These are phyloP conservation scores for Saccharomyces eubayanus DNA, from an alignment of 805 yeast genomes.

Conservation along the genomic window DNA sequence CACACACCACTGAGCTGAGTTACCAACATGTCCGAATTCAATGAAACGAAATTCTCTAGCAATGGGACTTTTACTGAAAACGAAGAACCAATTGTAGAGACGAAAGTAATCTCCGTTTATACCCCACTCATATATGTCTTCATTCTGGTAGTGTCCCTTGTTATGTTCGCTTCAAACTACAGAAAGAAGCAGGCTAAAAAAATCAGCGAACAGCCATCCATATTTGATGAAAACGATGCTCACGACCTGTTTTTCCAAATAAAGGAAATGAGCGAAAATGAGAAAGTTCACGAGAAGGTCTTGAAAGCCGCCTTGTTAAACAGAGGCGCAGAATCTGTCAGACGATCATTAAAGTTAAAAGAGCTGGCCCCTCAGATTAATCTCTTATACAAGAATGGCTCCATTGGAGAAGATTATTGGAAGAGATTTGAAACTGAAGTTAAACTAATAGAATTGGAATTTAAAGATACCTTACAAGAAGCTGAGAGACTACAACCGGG, in stretches of 20 bases:
- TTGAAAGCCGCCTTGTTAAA: slow-evolving; percentile 58
- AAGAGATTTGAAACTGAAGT: slow-evolving; percentile 71
- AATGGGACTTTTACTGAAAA: slow-evolving; percentile 8
- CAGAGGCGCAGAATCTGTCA: slow-evolving; percentile 80
- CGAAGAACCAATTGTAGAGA: slow-evolving; percentile 25
- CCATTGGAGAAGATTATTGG: slow-evolving; percentile 83
- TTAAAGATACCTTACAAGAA: slow-evolving; percentile 66
- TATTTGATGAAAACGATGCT: slow-evolving; percentile 63
- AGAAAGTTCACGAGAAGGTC: slow-evolving; percentile 67
- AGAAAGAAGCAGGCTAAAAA: slow-evolving; percentile 46
- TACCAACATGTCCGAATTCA: slow-evolving; percentile 7
- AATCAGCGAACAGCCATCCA: slow-evolving; percentile 55
- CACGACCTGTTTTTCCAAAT: slow-evolving; percentile 56
- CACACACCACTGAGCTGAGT: background rate
- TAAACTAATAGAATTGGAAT: slow-evolving; percentile 72
- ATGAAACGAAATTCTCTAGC: slow-evolving; percentile 4
- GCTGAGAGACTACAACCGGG: slow-evolving; percentile 67
- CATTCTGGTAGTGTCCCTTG: slow-evolving; percentile 55
- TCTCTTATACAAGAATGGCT: slow-evolving; percentile 73
- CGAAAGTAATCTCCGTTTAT: slow-evolving; percentile 42
- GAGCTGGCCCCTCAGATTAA: slow-evolving; percentile 67
- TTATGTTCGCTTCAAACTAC: slow-evolving; percentile 61
- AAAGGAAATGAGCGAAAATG: slow-evolving; percentile 34
- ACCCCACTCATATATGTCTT: slow-evolving; percentile 75
- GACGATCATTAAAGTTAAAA: slow-evolving; percentile 73